phyloP scores from a whole-genome alignment of 805 yeast species.

The Starmerella potacharoeniae region DNA sequence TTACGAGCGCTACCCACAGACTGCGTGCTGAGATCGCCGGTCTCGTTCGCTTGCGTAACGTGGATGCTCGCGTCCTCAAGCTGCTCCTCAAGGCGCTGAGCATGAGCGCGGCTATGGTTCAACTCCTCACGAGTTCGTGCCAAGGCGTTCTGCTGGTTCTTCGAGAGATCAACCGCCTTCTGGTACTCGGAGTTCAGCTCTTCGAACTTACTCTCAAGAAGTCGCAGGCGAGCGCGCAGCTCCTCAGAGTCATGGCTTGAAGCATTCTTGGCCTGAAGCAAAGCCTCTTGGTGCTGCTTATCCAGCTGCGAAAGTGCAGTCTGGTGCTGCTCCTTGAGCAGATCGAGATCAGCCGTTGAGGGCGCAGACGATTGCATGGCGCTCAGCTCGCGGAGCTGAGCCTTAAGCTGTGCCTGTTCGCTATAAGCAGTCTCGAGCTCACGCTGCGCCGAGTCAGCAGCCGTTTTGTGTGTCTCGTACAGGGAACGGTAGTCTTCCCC shows the following conservation, averaged over 20 bases:
- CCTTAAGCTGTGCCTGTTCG: constrained; percentile 20
- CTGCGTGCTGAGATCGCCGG: constrained; percentile 26
- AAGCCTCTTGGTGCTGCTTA: constrained; percentile 7
- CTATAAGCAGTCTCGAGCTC: constrained; percentile 26
- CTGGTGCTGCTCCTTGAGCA: constrained; percentile 16
- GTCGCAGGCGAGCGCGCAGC: constrained; percentile 31
- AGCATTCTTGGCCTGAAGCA: constrained; percentile 4
- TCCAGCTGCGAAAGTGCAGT: constrained; percentile 8
- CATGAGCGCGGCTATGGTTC: constrained; percentile 44
- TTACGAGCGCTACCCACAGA: constrained; percentile 20
- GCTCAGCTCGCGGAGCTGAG: constrained; percentile 22
- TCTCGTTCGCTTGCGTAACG: constrained; percentile 21
- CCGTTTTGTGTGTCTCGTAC: constrained; percentile 25
- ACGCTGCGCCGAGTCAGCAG: constrained; percentile 25
- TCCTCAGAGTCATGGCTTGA: constrained; percentile 1
- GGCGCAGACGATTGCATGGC: constrained; percentile 19
- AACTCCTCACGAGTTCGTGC: constrained; percentile 63
- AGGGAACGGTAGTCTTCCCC: constrained; percentile 16
- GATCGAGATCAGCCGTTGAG: constrained; percentile 20
- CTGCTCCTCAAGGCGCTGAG: constrained; percentile 49
- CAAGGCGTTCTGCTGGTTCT: constrained; percentile 65
- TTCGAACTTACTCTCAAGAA: constrained; percentile 28
- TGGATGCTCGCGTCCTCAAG: constrained; percentile 54
- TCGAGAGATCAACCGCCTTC: constrained; percentile 58
- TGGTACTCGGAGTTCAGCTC: constrained; percentile 56